Conservation (phyloP, 2,329 filamentous ascomycete genomes). For the Didymella arachidicola region DNA sequence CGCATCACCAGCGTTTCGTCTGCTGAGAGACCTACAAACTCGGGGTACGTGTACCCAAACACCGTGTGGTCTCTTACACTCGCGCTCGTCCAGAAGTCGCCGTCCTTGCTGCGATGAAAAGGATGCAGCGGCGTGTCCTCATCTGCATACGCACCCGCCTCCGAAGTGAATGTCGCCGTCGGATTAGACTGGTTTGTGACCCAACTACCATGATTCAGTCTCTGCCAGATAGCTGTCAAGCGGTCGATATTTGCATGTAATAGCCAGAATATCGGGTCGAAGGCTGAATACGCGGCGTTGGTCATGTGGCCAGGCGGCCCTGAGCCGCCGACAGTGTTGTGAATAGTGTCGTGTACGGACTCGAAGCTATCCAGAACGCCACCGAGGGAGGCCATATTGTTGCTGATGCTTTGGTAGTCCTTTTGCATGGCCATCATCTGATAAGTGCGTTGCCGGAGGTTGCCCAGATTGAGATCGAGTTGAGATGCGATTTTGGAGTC, state of each 20-base stretch:
- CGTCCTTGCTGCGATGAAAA: conserved; percentile 66
- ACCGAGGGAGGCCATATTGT: conserved; percentile 58
- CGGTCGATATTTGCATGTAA: conserved; percentile 80
- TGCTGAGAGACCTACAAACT: conserved; percentile 56
- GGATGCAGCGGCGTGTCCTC: conserved; percentile 68
- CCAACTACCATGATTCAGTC: conserved; percentile 72
- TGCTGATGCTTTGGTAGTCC: conserved; percentile 63
- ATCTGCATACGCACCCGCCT: conserved; percentile 63
- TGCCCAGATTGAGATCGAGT: conserved; percentile 72
- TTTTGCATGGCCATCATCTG: conserved; percentile 65
- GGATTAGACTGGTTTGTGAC: conserved; percentile 63
- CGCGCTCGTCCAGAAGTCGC: conserved; percentile 73
- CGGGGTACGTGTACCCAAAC: conserved; percentile 80
- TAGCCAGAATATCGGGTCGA: conserved; percentile 81
- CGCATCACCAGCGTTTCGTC: conserved; percentile 54
- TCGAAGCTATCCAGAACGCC: conserved; percentile 34
- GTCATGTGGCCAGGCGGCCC: conserved; percentile 45
- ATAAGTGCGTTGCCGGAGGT: conserved; percentile 60
- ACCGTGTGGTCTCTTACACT: conserved; percentile 64
- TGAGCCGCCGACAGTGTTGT: conserved; percentile 35
- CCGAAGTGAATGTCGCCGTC: conserved; percentile 68
- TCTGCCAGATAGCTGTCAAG: conserved; percentile 79
- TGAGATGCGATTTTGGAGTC: conserved; percentile 31
- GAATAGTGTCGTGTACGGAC: conserved; percentile 40
- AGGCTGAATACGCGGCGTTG: conserved; percentile 77